phyloP scores from a whole-genome alignment of 495 filamentous ascomycete genomes.

The Lineolata rhizophorae region DNA sequence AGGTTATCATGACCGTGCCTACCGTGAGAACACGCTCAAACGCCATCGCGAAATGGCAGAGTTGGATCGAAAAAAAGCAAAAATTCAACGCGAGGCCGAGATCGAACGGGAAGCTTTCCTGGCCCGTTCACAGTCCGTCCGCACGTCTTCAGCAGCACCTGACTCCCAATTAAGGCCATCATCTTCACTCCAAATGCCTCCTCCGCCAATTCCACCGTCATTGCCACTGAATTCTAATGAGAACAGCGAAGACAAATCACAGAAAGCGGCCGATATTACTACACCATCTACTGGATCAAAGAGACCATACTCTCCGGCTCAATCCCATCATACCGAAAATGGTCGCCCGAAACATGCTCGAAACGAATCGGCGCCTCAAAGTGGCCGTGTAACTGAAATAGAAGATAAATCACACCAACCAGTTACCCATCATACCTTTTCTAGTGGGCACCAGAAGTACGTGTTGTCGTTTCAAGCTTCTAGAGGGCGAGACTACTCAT shows the following conservation, averaged over 20 bases:
- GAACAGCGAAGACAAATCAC: background rate
- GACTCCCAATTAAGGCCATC: background rate
- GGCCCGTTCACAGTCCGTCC: conserved; percentile 5
- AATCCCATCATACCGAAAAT: background rate
- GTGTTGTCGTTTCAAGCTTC: too few species aligned
- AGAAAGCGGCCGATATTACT: background rate
- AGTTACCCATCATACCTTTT: too few species aligned
- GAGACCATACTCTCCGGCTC: background rate
- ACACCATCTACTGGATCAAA: background rate
- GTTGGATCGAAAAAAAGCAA: conserved; percentile 20
- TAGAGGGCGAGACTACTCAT: too few species aligned
- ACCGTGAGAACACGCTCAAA: conserved; percentile 24
- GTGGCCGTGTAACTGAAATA: background rate
- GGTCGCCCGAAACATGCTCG: background rate
- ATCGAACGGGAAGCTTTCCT: conserved; percentile 11
- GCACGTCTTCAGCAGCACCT: conserved; percentile 7
- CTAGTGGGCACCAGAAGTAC: too few species aligned
- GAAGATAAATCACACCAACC: too few species aligned
- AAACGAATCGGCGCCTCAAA: background rate
- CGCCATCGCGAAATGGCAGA: conserved; percentile 22
- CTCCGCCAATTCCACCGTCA: background rate
- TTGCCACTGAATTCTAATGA: background rate
- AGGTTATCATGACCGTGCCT: conserved; percentile 29
- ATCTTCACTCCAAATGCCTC: background rate
- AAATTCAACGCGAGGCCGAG: conserved; percentile 18